These are phyloP conservation scores for Flaveria trinervia DNA, from an alignment of 129 eudicot species.

Conservation along the genomic window DNA sequence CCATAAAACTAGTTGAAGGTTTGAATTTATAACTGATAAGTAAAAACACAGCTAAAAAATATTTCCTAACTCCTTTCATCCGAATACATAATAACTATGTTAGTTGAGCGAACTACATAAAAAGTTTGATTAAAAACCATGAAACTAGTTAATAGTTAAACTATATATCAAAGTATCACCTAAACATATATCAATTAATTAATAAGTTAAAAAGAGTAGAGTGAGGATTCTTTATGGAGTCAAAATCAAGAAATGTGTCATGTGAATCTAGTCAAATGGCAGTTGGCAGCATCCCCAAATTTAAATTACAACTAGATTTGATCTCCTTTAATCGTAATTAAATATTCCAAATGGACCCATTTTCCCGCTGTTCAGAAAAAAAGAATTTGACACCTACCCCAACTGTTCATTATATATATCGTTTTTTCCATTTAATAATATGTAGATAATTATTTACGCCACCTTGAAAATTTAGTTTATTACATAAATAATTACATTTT, in stretches of 20 bases:
- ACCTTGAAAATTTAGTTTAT: not conserved
- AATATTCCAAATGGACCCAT: conserved; percentile 1
- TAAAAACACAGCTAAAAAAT: too few relatives aligned
- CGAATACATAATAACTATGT: too few relatives aligned
- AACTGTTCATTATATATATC: conserved; percentile 27
- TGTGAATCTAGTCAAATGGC: conserved; percentile 43
- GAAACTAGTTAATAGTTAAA: not conserved
- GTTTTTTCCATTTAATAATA: not conserved
- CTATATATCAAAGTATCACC: too few relatives aligned
- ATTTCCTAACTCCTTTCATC: too few relatives aligned
- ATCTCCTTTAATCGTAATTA: conserved; percentile 27
- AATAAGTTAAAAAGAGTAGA: not conserved
- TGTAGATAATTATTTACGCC: conserved; percentile 2
- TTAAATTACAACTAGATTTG: conserved; percentile 33
- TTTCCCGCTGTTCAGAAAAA: not conserved
- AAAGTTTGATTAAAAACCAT: too few relatives aligned
- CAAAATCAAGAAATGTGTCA: conserved; percentile 38
- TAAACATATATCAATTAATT: not conserved
- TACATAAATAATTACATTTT: not conserved
- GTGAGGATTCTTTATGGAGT: not conserved
- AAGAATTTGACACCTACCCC: conserved; percentile 27
- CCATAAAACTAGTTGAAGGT: too few relatives aligned
- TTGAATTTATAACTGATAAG: too few relatives aligned
- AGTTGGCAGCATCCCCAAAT: conserved; percentile 35
- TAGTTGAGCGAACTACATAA: too few relatives aligned